phyloP scores from a whole-genome alignment of 163 green algal species.

The Scenedesmus sp. region DNA sequence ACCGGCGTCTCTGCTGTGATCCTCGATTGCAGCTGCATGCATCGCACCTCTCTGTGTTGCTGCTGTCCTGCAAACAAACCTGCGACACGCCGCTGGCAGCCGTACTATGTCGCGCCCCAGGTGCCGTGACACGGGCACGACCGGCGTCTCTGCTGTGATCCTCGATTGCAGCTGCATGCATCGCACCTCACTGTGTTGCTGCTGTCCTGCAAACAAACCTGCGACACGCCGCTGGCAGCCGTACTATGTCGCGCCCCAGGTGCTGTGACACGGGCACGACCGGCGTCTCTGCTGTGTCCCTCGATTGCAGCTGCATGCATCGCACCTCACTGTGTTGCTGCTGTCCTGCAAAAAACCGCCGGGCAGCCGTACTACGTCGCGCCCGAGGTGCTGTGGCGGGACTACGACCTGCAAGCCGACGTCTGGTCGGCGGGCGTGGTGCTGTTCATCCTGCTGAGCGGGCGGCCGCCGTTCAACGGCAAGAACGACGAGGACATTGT shows the following conservation, averaged over 20 bases:
- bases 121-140: too few relatives aligned
- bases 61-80: too few relatives aligned
- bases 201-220: too few relatives aligned
- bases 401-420: constrained; percentile 40
- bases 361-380: constrained; percentile 66
- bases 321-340: not conserved
- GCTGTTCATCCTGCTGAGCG: constrained; percentile 97
- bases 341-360: too few relatives aligned
- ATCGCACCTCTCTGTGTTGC: too few relatives aligned
- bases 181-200: too few relatives aligned
- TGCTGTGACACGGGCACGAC: constrained; percentile 50
- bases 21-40: too few relatives aligned
- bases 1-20: too few relatives aligned
- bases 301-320: not conserved
- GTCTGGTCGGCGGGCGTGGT: constrained; percentile 77
- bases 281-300: not conserved
- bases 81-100: not conserved
- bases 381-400: constrained; percentile 78
- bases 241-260: constrained; percentile 81
- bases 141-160: too few relatives aligned
- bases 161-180: too few relatives aligned
- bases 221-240: not conserved
- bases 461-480: constrained; percentile 96
- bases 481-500: constrained; percentile 97
- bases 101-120: too few relatives aligned